Base-by-base conservation (phyloP, 768 basidiomycete species). In the Lyophyllum semitale region DNA sequence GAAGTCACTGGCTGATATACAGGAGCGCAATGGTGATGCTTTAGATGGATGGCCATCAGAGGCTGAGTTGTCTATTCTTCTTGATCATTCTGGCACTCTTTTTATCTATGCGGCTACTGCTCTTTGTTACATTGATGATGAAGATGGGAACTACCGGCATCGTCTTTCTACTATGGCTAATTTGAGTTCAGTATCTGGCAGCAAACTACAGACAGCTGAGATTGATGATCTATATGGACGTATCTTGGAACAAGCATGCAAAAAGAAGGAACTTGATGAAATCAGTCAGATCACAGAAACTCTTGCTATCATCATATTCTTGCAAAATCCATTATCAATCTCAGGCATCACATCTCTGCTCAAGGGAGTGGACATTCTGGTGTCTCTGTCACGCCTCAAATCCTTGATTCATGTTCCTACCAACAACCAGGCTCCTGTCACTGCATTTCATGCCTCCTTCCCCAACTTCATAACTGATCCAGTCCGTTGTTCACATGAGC, bases 41-140 rank as follows among this genome's bases (percentile, higher is more conserved):
- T 15, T 13, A 15, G 40, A 41, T 2, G 35, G 3, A 47, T 57
- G 51, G 51, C 52, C 55, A 9, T 29, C 51, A n/a, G 22, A 11
- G 3, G 18, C 15, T 25, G 51, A 60, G 38, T 18, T 57, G 27
- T 42, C 25, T 13, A 22, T 8, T 1, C 48, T 57, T 2, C 15
- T 44, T 30, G 42, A 48, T 3, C 59, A 8, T 25, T 53, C 44
- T 26, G 59, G 59, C 4, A 37, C 11, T 26, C 55, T 60, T 4
- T 60, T 60, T 42, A 60, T 60, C 25, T 60, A 60, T 43, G 51
- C 55, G 7, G 55, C 55, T n/a, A 60, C 59, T 38, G 45, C 55
- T 40, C 18, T 54, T 20, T 55, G 51, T 26, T 60, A 53, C 27
- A 57, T 60, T 44, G 13, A 17, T 23, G 26, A 35, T 32, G 55